phyloP scores from a whole-genome alignment of 1,139 yeast species.

The Pneumocystis jirovecii region DNA sequence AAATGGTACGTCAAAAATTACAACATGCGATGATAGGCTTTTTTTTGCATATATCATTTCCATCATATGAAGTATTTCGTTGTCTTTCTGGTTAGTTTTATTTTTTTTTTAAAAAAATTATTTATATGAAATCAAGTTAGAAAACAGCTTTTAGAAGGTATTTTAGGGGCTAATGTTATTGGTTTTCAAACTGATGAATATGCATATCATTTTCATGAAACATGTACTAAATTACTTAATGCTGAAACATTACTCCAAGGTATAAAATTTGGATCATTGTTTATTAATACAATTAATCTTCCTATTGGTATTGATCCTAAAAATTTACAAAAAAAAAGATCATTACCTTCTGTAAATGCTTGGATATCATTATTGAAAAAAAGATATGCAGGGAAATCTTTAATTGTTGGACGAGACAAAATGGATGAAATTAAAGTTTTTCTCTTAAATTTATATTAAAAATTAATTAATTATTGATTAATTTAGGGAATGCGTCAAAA shows the following conservation, averaged over 20 bases:
- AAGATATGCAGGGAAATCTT: constrained; percentile 53
- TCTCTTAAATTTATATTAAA: not conserved
- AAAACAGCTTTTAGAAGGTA: constrained; percentile 58
- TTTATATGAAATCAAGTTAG: constrained; percentile 33
- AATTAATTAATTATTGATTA: not conserved
- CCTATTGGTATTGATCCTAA: constrained; percentile 84
- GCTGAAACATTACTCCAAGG: constrained; percentile 72
- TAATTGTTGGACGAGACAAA: constrained; percentile 80
- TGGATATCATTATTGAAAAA: constrained; percentile 65
- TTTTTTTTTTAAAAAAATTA: not conserved
- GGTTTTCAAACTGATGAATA: constrained; percentile 88
- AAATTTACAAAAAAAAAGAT: constrained; percentile 34
- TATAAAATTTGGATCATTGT: constrained; percentile 51
- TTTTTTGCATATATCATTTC: constrained; percentile 86
- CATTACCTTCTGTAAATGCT: constrained; percentile 39
- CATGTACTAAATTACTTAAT: constrained; percentile 67
- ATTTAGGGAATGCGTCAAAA: constrained; percentile 55
- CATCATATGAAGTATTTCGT: constrained; percentile 87
- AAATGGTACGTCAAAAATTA: constrained; percentile 57
- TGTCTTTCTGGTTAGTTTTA: constrained; percentile 44
- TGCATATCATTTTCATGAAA: constrained; percentile 83
- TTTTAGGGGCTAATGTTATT: constrained; percentile 76
- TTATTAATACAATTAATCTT: constrained; percentile 49
- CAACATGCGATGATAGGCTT: constrained; percentile 85
- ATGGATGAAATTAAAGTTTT: constrained; percentile 61